Conservation (phyloP, 2,329 filamentous ascomycete genomes). For the Orbilia javanica region DNA sequence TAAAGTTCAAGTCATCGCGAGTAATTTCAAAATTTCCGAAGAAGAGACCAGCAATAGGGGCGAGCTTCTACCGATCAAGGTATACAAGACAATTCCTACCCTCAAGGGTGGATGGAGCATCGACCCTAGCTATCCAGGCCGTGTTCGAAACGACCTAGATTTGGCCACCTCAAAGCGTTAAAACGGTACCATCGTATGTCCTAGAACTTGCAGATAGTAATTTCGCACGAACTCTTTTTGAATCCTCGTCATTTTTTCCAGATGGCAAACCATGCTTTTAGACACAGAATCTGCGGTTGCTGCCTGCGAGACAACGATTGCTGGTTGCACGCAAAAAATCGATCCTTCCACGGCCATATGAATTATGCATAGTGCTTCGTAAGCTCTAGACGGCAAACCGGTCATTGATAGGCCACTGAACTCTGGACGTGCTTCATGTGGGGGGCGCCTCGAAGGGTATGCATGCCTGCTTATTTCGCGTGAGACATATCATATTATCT, state of each 20-base stretch:
- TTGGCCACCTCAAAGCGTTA: not conserved
- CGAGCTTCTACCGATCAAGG: not conserved
- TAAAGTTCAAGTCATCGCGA: constrained; percentile 6
- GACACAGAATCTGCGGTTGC: too few species aligned
- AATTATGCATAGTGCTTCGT: not conserved
- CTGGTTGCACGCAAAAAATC: too few species aligned
- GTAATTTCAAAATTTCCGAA: not conserved
- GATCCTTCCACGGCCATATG: too few species aligned
- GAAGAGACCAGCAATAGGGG: constrained; percentile 2
- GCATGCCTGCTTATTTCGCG: not conserved
- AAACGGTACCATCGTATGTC: not conserved
- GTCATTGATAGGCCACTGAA: not conserved
- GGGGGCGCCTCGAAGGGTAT: not conserved
- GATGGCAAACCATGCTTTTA: not conserved
- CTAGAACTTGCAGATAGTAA: not conserved
- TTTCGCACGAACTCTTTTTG: not conserved
- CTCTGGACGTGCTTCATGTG: not conserved
- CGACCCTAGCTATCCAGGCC: not conserved
- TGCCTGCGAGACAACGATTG: too few species aligned
- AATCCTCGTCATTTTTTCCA: not conserved
- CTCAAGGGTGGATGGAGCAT: too few species aligned
- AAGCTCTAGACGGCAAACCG: not conserved
- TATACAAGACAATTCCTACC: too few species aligned
- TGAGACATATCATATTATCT: too few species aligned
- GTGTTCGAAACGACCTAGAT: not conserved